A percentile compares a stretch with the other conserved stretches of the same genome.
These are phyloP conservation scores for Colletotrichum sp. DNA, from an alignment of 2,329 filamentous ascomycete genomes.

Conservation along the genomic window DNA sequence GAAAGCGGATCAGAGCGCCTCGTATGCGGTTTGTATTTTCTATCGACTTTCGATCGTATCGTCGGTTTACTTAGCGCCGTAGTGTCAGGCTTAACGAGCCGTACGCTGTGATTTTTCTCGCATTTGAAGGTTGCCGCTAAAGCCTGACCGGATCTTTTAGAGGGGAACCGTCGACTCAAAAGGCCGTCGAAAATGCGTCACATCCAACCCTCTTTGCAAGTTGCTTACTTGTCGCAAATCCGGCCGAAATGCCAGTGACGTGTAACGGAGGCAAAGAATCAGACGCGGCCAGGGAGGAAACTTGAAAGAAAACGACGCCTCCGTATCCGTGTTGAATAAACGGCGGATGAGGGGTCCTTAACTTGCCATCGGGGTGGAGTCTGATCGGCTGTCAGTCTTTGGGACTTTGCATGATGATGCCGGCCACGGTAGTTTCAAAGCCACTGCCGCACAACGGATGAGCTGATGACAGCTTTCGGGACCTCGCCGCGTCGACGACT, in stretches of 20 bases:
- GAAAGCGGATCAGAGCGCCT: neutral
- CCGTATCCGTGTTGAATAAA: neutral
- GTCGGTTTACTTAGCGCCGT: neutral
- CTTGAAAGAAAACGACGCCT: neutral
- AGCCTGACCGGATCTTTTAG: neutral
- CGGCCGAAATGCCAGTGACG: neutral
- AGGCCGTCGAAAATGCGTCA: neutral
- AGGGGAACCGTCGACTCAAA: neutral
- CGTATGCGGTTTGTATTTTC: neutral
- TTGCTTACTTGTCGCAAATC: neutral
- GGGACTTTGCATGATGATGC: neutral
- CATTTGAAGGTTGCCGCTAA: neutral
- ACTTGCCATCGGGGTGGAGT: neutral
- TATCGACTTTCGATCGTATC: neutral
- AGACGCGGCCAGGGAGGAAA: neutral
- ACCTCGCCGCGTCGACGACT: neutral
- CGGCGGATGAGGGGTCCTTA: neutral
- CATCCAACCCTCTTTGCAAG: neutral
- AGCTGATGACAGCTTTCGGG: neutral
- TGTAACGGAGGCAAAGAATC: neutral
- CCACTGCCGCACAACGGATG: conserved; percentile 1
- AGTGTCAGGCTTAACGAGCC: neutral
- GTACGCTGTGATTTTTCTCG: neutral
- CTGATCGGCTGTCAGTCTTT: neutral
- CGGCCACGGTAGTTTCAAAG: conserved; percentile 7